These are phyloP conservation scores for Yarrowia sp. DNA, from an alignment of 805 yeast species.

Conservation along the genomic window DNA sequence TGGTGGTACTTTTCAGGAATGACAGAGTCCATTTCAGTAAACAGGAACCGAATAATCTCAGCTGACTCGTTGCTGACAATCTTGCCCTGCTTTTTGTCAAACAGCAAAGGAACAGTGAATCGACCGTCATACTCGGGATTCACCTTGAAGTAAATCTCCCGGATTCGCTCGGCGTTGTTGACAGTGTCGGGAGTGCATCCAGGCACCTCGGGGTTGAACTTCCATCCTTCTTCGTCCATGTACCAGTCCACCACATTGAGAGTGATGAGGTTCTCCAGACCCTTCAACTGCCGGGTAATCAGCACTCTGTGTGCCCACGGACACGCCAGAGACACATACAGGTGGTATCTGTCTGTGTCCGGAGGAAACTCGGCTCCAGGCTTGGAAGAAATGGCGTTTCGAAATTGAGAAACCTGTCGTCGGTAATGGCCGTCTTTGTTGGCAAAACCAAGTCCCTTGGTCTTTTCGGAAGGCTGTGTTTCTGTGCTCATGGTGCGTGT, in stretches of 20 bases:
- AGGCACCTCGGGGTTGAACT: conserved; percentile 58
- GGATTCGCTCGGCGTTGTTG: conserved; percentile 57
- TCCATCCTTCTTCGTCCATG: conserved; percentile 87
- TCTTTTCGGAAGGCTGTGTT: conserved; percentile 3
- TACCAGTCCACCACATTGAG: conserved; percentile 85
- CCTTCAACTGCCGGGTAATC: conserved; percentile 71
- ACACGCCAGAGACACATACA: conserved; percentile 84
- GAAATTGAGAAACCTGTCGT: conserved; percentile 45
- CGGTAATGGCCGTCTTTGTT: conserved; percentile 31
- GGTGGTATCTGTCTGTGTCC: conserved; percentile 77
- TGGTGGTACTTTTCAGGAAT: conserved; percentile 47
- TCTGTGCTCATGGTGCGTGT: conserved; percentile 18
- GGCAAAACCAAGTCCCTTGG: conserved; percentile 26
- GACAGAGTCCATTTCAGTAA: conserved; percentile 60
- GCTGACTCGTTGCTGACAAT: conserved; percentile 91
- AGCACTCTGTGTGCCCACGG: conserved; percentile 95
- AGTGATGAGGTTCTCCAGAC: conserved; percentile 51
- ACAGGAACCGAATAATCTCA: conserved; percentile 82
- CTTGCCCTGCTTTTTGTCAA: conserved; percentile 80
- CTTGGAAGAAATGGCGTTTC: conserved; percentile 58
- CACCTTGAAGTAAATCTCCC: conserved; percentile 72
- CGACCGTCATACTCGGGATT: conserved; percentile 76
- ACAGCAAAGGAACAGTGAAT: conserved; percentile 88
- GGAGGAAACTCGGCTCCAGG: conserved; percentile 66
- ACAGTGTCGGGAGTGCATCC: conserved; percentile 57